These are phyloP conservation scores for Vigna angularis DNA, from an alignment of 306 rosid genomes.

Conservation along the genomic window DNA sequence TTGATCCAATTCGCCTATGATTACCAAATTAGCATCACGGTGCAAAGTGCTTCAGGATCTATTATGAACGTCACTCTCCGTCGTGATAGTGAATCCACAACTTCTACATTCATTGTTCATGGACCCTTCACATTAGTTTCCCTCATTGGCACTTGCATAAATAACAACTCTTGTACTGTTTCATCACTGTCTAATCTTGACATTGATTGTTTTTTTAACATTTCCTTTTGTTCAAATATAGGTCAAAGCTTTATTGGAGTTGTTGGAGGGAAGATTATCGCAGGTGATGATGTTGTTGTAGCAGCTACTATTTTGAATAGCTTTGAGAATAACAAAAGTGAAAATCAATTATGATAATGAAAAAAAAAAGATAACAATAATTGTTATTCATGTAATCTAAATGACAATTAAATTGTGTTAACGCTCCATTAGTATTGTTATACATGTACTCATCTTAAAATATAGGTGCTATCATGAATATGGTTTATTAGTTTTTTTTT, in stretches of 20 bases:
- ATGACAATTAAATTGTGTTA: not conserved
- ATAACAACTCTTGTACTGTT: not conserved
- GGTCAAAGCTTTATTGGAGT: not conserved
- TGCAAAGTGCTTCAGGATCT: not conserved
- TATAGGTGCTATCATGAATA: not conserved
- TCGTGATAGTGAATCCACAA: not conserved
- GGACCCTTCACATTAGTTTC: not conserved
- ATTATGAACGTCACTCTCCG: not conserved
- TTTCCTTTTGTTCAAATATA: not conserved
- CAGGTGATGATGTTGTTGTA: not conserved
- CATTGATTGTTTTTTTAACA: not conserved
- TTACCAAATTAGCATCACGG: not conserved
- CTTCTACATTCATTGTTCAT: not conserved
- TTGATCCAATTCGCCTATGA: not conserved
- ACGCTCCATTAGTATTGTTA: not conserved
- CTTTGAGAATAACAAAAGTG: not conserved
- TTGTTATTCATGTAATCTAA: not conserved
- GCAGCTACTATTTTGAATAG: not conserved
- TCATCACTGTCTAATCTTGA: not conserved
- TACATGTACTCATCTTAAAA: not conserved
- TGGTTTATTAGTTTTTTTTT: not conserved
- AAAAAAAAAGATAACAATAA: not conserved
- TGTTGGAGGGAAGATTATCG: not conserved
- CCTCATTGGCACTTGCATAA: not conserved
- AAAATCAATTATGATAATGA: not conserved